Evolutionary conservation across 208 protist species (phyloP).

Genomic region (Leishmania amazonensis): DNA sequence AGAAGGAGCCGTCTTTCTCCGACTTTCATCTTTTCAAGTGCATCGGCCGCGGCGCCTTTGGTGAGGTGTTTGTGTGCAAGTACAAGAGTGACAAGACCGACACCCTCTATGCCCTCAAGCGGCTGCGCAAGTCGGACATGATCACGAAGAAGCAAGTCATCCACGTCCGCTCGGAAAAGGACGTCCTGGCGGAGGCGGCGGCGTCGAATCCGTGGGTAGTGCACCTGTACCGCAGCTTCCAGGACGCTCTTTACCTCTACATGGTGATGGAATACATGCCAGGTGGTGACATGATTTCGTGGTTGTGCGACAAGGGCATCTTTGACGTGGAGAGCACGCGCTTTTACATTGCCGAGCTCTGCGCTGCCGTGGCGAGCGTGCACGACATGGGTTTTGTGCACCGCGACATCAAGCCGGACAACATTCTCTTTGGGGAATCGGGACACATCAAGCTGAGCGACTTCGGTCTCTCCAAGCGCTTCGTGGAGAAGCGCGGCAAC

Average conservation of each 20-base stretch:
- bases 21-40: constrained; percentile 91
- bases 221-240: constrained; percentile 90
- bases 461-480: constrained; percentile 96
- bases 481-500: constrained; percentile 64
- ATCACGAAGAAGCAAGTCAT: constrained; percentile 87
- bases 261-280: constrained; percentile 96
- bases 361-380: constrained; percentile 87
- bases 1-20: constrained; percentile 62
- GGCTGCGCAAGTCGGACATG: constrained; percentile 93
- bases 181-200: constrained; percentile 86
- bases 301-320: constrained; percentile 87
- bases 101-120: constrained; percentile 91
- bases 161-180: constrained; percentile 91
- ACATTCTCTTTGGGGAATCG: constrained; percentile 95
- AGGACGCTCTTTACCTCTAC: constrained; percentile 93
- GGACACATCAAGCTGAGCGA: constrained; percentile 98
- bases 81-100: constrained; percentile 61
- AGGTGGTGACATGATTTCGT: constrained; percentile 94
- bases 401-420: constrained; percentile 98
- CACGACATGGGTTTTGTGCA: constrained; percentile 93
- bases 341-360: constrained; percentile 94
- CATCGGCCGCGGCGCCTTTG: constrained; percentile 92
- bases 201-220: constrained; percentile 90
- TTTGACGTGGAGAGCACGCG: constrained; percentile 87
- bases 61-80: constrained; percentile 90